Percentiles rank a stretch among this genome's conserved stretches.
phyloP scores from a whole-genome alignment of 257 asterid genomes.

The Scutellaria minor region DNA sequence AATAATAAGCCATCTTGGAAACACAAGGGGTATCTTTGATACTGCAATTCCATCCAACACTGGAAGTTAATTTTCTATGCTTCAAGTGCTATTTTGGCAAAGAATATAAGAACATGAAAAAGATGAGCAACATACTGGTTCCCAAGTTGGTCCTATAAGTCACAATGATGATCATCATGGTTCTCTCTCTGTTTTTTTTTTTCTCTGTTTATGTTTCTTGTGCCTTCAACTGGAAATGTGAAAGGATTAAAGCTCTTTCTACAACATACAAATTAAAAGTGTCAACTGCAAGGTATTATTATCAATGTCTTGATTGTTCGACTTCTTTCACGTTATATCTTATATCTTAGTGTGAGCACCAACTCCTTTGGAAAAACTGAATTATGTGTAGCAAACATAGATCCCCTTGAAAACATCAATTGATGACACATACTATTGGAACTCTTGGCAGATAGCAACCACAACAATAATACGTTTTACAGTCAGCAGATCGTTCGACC shows the following conservation, averaged over 20 bases:
- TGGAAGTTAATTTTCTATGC: slow-evolving; percentile 1
- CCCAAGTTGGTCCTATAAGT: background rate
- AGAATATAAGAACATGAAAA: background rate
- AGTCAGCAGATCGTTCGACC: slow-evolving; percentile 14
- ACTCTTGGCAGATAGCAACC: background rate
- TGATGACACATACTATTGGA: background rate
- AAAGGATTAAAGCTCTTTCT: background rate
- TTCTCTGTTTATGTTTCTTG: background rate
- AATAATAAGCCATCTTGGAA: background rate
- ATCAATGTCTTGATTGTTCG: background rate
- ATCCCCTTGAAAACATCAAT: background rate
- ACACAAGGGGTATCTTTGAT: background rate
- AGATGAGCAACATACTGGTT: background rate
- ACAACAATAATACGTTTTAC: background rate
- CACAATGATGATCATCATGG: background rate
- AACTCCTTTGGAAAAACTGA: background rate
- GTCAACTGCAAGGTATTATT: background rate
- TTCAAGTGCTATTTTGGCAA: background rate
- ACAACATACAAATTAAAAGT: background rate
- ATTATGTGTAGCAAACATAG: background rate
- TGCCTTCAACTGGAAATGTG: background rate
- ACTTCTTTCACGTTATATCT: background rate
- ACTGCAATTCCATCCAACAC: slow-evolving; percentile 11
- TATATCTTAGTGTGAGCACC: background rate
- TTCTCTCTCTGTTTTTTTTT: background rate